phyloP scores from a whole-genome alignment of 495 filamentous ascomycete genomes.

The Amorphotheca resinae region DNA sequence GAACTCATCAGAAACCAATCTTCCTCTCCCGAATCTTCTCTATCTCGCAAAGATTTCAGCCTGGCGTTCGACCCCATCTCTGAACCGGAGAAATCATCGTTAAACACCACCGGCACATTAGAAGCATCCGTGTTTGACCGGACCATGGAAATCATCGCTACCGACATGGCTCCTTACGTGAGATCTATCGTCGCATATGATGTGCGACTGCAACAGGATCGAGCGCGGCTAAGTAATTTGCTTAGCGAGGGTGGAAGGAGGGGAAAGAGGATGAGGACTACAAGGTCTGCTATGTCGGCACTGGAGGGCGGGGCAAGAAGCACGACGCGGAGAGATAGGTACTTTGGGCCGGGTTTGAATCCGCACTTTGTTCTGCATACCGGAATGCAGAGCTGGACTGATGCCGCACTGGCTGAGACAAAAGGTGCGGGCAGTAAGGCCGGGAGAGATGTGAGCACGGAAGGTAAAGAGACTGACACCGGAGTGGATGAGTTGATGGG shows the following conservation, averaged over 20 bases:
- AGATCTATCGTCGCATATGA: slow-evolving; percentile 71
- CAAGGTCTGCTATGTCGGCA: slow-evolving; percentile 68
- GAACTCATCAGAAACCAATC: slow-evolving; percentile 7
- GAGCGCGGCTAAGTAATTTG: slow-evolving; percentile 48
- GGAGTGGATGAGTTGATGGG: no score
- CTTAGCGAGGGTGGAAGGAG: slow-evolving; percentile 31
- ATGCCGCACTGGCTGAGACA: slow-evolving; percentile 21
- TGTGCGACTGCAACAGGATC: slow-evolving; percentile 50
- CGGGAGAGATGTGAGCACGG: not conserved
- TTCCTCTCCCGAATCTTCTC: slow-evolving; percentile 1
- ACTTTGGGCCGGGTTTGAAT: slow-evolving; percentile 61
- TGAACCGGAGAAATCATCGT: slow-evolving; percentile 26
- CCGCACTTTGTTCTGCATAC: slow-evolving; percentile 50
- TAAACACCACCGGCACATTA: slow-evolving; percentile 11
- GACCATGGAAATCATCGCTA: slow-evolving; percentile 43
- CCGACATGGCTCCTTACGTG: slow-evolving; percentile 77
- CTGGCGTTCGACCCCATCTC: slow-evolving; percentile 46
- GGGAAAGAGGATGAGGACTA: slow-evolving; percentile 58
- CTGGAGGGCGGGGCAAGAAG: slow-evolving; percentile 68
- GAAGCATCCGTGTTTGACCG: slow-evolving; percentile 59
- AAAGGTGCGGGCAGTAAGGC: not conserved
- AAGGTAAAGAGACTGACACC: no score
- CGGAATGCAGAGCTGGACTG: slow-evolving; percentile 51
- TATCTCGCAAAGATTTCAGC: slow-evolving; percentile 32
- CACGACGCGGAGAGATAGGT: slow-evolving; percentile 59